Percentiles rank a stretch among this genome's conserved stretches.
Evolutionary conservation across 768 basidiomycete genomes (phyloP).

Genomic region (Leccinum subgranulosum): DNA sequence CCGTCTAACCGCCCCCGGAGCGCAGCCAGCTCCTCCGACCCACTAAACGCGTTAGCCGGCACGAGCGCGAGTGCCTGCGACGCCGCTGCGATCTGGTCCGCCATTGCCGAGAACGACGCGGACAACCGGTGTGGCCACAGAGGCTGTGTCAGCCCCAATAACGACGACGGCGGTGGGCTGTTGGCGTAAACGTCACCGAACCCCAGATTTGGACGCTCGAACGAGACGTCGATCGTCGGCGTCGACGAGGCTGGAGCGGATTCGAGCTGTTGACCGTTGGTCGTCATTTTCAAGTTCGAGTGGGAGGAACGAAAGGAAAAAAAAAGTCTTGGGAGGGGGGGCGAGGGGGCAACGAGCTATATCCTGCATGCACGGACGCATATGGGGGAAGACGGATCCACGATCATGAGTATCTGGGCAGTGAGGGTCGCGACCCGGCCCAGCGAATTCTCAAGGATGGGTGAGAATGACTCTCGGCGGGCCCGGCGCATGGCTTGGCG

Average conservation of each 20-base stretch:
- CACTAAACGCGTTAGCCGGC: slow-evolving; percentile 21
- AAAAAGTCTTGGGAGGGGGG: background rate
- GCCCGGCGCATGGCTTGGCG: background rate
- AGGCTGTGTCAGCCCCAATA: background rate
- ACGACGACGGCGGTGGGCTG: no score
- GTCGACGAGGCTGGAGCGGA: slow-evolving; percentile 13
- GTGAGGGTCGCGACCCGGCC: background rate
- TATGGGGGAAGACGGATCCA: background rate
- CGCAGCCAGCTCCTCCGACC: slow-evolving; percentile 15
- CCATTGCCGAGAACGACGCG: slow-evolving; percentile 38
- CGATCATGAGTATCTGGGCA: background rate
- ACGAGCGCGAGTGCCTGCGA: slow-evolving; percentile 35
- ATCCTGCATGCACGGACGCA: background rate
- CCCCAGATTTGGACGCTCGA: slow-evolving; percentile 1
- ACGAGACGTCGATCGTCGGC: slow-evolving; percentile 18
- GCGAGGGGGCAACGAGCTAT: background rate
- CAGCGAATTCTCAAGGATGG: background rate
- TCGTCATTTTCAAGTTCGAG: background rate
- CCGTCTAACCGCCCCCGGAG: slow-evolving; percentile 24
- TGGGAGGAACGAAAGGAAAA: no score
- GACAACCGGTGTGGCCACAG: slow-evolving; percentile 36
- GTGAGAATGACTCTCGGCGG: background rate
- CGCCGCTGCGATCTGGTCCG: slow-evolving; percentile 39
- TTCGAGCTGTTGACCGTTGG: background rate
- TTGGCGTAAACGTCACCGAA: background rate